These are phyloP conservation scores for Dichotomopilus funicola DNA, from an alignment of 2,329 filamentous ascomycete species.

Conservation along the genomic window DNA sequence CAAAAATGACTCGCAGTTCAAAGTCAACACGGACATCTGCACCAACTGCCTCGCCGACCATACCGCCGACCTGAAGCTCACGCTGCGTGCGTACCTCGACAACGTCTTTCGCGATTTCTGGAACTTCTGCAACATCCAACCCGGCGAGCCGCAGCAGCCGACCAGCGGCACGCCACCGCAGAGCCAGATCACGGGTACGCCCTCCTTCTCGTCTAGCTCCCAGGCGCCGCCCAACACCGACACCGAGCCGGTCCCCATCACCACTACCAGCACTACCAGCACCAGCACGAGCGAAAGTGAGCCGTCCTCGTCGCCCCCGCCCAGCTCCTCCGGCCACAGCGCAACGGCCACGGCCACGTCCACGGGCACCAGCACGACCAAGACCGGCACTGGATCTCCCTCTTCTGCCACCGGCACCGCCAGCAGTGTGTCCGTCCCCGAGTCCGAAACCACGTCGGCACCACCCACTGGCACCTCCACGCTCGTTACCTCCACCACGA, in stretches of 20 bases:
- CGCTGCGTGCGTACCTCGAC: slow-evolving; percentile 30
- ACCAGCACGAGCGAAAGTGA: background rate
- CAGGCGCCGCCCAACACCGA: slow-evolving; percentile 18
- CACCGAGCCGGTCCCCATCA: slow-evolving; percentile 14
- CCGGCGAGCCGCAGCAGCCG: slow-evolving; percentile 14
- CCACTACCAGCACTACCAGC: slow-evolving; percentile 6
- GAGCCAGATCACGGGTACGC: slow-evolving; percentile 12
- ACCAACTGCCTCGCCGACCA: slow-evolving; percentile 34
- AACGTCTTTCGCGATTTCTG: slow-evolving; percentile 39
- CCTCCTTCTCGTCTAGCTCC: slow-evolving; percentile 12
- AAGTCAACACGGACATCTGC: slow-evolving; percentile 33
- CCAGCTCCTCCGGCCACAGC: background rate
- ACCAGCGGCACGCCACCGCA: slow-evolving; percentile 17
- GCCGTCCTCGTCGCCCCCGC: background rate
- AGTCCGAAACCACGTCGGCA: background rate
- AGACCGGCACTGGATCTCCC: no score
- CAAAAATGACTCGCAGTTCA: slow-evolving; percentile 38
- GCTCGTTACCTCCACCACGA: background rate
- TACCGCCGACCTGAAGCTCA: slow-evolving; percentile 23
- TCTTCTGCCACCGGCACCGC: no score
- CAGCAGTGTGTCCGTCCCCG: no score
- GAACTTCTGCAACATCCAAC: slow-evolving; percentile 36
- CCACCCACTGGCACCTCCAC: background rate
- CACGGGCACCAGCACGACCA: background rate
- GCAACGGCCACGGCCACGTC: background rate